Percentiles rank a stretch among this genome's conserved stretches.
phyloP scores from a whole-genome alignment of 371 early-diverging fungal genomes.

The Mitosporidium daphniae region DNA sequence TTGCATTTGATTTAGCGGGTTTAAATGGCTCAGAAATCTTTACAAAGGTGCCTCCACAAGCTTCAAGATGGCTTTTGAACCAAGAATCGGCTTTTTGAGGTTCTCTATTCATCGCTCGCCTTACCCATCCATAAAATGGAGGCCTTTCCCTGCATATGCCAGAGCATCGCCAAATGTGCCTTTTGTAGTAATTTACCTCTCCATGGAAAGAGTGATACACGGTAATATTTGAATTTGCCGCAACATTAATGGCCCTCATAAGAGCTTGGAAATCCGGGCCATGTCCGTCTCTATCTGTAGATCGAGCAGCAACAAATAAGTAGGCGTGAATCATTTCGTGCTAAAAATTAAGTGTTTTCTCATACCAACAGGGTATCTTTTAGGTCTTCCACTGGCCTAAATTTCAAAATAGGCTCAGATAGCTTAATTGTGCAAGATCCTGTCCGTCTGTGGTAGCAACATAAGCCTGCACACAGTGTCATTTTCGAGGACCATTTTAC shows the following conservation, averaged over 20 bases:
- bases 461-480: conserved; percentile 11
- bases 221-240: conserved; percentile 14
- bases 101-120: conserved; percentile 20
- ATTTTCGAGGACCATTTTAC: conserved; percentile 19
- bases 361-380: conserved; percentile 4
- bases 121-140: conserved; percentile 18
- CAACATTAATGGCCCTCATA: conserved; percentile 14
- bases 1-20: neutral
- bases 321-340: conserved; percentile 19
- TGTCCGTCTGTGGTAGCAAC: conserved; percentile 4
- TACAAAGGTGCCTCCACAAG: conserved; percentile 7
- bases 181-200: conserved; percentile 18
- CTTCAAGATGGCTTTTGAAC: conserved; percentile 14
- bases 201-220: conserved; percentile 19
- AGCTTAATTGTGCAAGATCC: conserved; percentile 14
- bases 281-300: conserved; percentile 11
- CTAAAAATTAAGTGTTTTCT: no score
- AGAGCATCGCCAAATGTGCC: conserved; percentile 21
- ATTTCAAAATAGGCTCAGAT: conserved; percentile 21
- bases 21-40: conserved; percentile 1
- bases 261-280: conserved; percentile 11
- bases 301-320: conserved; percentile 12
- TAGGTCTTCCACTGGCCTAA: conserved; percentile 8
- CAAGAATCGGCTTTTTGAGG: conserved; percentile 22
- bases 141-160: conserved; percentile 15